Evolutionary conservation across 495 filamentous ascomycete species (phyloP), one percentile per base, ranked within the genome.

Genomic region (Cryomyces minteri): DNA sequence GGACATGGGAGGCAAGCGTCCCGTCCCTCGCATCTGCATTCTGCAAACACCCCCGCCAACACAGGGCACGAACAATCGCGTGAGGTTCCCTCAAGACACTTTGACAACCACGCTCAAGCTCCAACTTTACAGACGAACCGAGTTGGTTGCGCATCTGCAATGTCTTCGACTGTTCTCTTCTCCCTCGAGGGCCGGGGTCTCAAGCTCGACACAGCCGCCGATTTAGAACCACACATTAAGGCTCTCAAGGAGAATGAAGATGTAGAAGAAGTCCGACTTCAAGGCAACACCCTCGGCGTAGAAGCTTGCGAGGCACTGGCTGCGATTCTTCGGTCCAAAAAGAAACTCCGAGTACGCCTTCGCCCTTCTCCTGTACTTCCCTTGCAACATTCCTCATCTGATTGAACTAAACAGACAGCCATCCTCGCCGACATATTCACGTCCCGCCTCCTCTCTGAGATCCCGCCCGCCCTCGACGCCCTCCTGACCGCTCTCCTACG

Each of bases 351-450:
- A 61, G 79, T 82, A 66, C 46, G 66, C 57, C 43, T 31, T 30
- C 36, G 31, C 32, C 12, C 18, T 18, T 12, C 31, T 12, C 34
- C 34, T 25, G 18, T 25, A 25, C 18, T 25, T 25, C 34, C 34
- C 34, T 38, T 38, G 34, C 9, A 14, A 9, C 9, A 38, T 38
- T 38, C 34, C 9, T 38, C 34, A 2, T 38, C 34, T 38, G 12
- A 38, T 14, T 10, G 9, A 38, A 18, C 32, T 7, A 39, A 10
- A 33, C 62, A 88, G 73, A 66, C 79, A 46, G 87, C 84, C 57
- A 88, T 94, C 62, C 67, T 96, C 45, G 88, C 86, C 60, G 90
- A 98, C 60, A 92, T 98, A 67, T 98, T 96, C 66, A 98, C 90
- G 46, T 81, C 82, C 32, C 86, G 90, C 49, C 77, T 98, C 28